Conservation (phyloP, 2,329 filamentous ascomycete genomes). For the Epichloe scottii region DNA sequence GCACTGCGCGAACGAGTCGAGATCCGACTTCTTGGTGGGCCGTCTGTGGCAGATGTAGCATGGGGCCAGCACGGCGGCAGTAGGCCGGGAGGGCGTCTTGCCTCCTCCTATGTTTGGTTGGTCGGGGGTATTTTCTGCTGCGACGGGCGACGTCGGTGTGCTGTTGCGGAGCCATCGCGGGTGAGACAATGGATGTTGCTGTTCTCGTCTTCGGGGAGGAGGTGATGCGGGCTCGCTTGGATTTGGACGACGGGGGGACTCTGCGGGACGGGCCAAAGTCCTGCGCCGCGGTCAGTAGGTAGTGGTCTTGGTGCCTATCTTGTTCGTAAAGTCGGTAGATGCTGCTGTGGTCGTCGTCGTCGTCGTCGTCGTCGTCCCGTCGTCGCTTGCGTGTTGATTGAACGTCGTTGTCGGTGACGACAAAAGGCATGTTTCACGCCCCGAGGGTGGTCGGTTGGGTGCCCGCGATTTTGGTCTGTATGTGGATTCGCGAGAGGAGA, state of each 20-base stretch:
- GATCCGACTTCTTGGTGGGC: conserved; percentile 51
- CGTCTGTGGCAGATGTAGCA: conserved; percentile 58
- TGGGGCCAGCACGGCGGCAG: conserved; percentile 28
- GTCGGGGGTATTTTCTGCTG: conserved; percentile 13
- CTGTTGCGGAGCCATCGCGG: conserved; percentile 7
- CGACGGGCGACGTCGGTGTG: conserved; percentile 15
- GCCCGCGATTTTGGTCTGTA: too few relatives aligned
- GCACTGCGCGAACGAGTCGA: conserved; percentile 55
- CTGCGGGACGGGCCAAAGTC: conserved; percentile 16
- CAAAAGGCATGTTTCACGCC: conserved; percentile 22
- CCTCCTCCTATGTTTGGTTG: conserved; percentile 9
- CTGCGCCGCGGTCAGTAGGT: conserved; percentile 14
- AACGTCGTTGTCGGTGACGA: conserved; percentile 13
- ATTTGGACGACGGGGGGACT: conserved; percentile 19
- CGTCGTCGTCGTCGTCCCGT: conserved; percentile 18
- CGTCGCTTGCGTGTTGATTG: conserved; percentile 23
- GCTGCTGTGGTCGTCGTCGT: conserved; percentile 14
- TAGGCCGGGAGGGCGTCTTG: conserved; percentile 5
- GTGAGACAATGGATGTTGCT: conserved; percentile 13
- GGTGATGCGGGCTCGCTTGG: conserved; percentile 15
- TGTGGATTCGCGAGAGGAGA: too few relatives aligned
- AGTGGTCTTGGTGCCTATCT: conserved; percentile 15
- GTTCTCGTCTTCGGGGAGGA: conserved; percentile 11
- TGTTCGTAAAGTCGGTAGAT: conserved; percentile 15
- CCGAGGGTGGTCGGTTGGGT: too few relatives aligned